A percentile compares a stretch with the other conserved stretches of the same genome.
Conservation (phyloP, 2,329 filamentous ascomycete species). For the Calonectria henricotiae region DNA sequence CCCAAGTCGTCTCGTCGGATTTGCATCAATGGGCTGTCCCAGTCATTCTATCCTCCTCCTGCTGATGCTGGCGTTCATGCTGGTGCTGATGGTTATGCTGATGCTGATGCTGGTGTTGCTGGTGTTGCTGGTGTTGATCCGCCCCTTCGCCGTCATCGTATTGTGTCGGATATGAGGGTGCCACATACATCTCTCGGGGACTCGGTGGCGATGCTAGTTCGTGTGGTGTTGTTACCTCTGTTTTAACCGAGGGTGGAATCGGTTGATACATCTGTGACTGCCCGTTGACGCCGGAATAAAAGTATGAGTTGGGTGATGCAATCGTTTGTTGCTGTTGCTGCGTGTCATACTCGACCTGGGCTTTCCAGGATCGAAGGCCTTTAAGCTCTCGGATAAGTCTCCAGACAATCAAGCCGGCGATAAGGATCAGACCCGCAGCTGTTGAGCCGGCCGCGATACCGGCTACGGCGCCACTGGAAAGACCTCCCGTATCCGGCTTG, state of each 20-base stretch:
- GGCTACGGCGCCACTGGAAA: neutral
- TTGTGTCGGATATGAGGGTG: neutral
- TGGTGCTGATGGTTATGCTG: too few relatives aligned
- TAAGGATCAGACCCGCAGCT: neutral
- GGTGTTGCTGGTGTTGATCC: too few relatives aligned
- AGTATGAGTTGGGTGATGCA: neutral
- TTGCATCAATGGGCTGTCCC: neutral
- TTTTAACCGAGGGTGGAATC: neutral
- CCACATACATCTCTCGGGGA: constrained; percentile 5
- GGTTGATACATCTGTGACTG: constrained; percentile 18
- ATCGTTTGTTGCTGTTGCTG: neutral
- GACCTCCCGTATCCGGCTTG: neutral
- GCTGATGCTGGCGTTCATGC: too few relatives aligned
- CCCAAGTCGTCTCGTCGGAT: neutral
- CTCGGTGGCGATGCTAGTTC: neutral
- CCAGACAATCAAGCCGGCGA: constrained; percentile 5
- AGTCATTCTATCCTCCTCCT: neutral
- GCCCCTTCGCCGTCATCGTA: neutral
- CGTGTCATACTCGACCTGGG: neutral
- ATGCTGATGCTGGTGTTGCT: too few relatives aligned
- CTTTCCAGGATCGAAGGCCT: neutral
- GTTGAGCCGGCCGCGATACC: neutral
- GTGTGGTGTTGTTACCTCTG: neutral
- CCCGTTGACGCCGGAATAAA: neutral
- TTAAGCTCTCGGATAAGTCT: neutral